A percentile compares a stretch with the other conserved stretches of the same genome.
phyloP scores from a whole-genome alignment of 495 filamentous ascomycete species.

The Penicillium egyptiacum region DNA sequence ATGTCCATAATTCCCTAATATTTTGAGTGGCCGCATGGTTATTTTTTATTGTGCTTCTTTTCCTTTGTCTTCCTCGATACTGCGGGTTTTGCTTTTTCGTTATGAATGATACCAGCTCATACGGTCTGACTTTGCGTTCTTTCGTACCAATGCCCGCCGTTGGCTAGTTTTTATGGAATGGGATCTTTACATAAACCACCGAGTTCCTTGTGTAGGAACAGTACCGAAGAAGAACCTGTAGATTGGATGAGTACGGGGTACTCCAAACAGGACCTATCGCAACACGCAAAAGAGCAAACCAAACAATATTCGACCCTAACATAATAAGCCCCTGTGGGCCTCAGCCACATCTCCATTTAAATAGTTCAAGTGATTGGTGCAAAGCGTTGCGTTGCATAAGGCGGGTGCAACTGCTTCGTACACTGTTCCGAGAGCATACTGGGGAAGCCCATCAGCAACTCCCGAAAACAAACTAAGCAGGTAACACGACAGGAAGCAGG shows the following conservation, averaged over 20 bases:
- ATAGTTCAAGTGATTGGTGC: background rate
- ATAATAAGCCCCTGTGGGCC: background rate
- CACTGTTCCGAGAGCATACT: background rate
- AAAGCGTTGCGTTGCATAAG: background rate
- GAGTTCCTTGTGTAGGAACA: background rate
- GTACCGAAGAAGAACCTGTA: background rate
- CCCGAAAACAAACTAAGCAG: background rate
- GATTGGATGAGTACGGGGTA: background rate
- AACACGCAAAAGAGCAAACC: background rate
- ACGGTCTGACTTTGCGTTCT: constrained; percentile 30
- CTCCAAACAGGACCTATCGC: background rate
- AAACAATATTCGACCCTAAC: background rate
- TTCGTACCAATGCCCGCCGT: constrained; percentile 24
- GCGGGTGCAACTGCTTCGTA: background rate
- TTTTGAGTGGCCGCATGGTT: constrained; percentile 15
- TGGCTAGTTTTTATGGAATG: constrained; percentile 39
- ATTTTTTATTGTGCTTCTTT: constrained; percentile 13
- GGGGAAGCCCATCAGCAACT: background rate
- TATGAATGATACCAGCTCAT: constrained; percentile 50
- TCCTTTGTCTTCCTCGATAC: constrained; percentile 17
- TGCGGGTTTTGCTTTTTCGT: constrained; percentile 23
- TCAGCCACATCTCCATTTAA: background rate
- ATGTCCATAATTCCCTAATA: constrained; percentile 34
- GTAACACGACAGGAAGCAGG: background rate
- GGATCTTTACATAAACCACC: constrained; percentile 24